These are phyloP conservation scores for Mycena filopes DNA, from an alignment of 768 basidiomycete species.

Conservation along the genomic window DNA sequence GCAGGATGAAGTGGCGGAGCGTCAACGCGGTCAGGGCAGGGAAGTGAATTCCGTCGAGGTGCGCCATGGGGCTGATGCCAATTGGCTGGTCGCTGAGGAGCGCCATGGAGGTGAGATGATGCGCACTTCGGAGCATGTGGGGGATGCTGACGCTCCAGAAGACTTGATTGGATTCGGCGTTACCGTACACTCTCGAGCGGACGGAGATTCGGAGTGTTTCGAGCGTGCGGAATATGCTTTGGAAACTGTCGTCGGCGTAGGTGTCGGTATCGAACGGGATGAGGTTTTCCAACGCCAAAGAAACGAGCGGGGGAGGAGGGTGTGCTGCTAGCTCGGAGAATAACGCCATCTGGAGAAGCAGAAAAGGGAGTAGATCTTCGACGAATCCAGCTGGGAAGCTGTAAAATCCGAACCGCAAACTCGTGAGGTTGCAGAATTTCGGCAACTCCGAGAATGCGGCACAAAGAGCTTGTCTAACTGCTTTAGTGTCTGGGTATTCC, in stretches of 20 bases:
- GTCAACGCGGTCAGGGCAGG: background rate
- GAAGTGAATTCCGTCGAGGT: background rate
- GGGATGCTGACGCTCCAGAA: background rate
- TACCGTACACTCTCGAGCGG: background rate
- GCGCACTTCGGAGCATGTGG: background rate
- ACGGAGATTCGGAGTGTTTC: constrained; percentile 6
- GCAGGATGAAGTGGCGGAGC: constrained; percentile 9
- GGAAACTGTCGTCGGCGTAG: constrained; percentile 4
- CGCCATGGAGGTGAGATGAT: background rate
- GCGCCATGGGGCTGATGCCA: background rate
- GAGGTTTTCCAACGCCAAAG: constrained; percentile 19
- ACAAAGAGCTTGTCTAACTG: background rate
- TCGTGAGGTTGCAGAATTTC: background rate
- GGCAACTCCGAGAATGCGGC: background rate
- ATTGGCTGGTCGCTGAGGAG: constrained; percentile 9
- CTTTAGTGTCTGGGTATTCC: background rate
- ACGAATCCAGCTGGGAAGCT: background rate
- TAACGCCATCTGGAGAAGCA: background rate
- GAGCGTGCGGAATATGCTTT: background rate
- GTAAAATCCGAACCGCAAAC: background rate
- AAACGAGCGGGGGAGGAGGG: constrained; percentile 4
- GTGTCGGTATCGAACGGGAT: constrained; percentile 1
- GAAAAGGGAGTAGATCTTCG: background rate
- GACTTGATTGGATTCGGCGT: background rate
- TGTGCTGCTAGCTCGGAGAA: background rate